Evolutionary conservation across 192 early-diverging fungal species (phyloP), one percentile per base, ranked within the genome.

Genomic region (Fimicolochytrium jonesii): DNA sequence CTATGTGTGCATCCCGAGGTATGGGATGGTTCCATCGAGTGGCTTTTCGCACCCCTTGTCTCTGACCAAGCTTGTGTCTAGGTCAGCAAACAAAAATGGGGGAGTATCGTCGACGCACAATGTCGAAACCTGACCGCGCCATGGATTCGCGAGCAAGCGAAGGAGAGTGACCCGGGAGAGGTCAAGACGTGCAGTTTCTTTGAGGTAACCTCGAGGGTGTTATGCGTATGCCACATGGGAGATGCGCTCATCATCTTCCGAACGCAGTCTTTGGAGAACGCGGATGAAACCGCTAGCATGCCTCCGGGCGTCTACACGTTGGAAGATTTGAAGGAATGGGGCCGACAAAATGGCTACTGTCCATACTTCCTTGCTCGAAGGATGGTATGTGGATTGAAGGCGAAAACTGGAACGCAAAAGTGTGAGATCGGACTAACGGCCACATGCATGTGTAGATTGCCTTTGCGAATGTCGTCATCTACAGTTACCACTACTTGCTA

Each of bases 401-500:
- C n/a, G n/a, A n/a, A n/a, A n/a, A n/a, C n/a, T n/a, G n/a, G n/a
- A n/a, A n/a, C n/a, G n/a, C n/a, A n/a, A n/a, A n/a, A n/a, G n/a
- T n/a, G n/a, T n/a, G n/a, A n/a, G n/a, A n/a, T n/a, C n/a, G n/a
- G n/a, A n/a, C n/a, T n/a, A n/a, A n/a, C n/a, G n/a, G n/a, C n/a
- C n/a, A n/a, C n/a, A n/a, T n/a, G n/a, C n/a, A n/a, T n/a, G n/a
- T n/a, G 15, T 67, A 91, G 77, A 82, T 98, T 53, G 71, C 87
- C 17, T 86, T 88, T 70, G 90, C 95, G 26, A 94, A 99, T 74
- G 94, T 97, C 11, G 78, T 99, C 58, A 97, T 99, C 35, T 99
- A 97, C 77, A 92, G 89, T 59, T 99, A 97, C 67, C 95, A 99
- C 67, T 99, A 99, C 66, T 82, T 99, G 77, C 76, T 99, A n/a